These are phyloP conservation scores for Lenwebbia sp. DNA, from an alignment of 345 rosid genomes.

Conservation along the genomic window DNA sequence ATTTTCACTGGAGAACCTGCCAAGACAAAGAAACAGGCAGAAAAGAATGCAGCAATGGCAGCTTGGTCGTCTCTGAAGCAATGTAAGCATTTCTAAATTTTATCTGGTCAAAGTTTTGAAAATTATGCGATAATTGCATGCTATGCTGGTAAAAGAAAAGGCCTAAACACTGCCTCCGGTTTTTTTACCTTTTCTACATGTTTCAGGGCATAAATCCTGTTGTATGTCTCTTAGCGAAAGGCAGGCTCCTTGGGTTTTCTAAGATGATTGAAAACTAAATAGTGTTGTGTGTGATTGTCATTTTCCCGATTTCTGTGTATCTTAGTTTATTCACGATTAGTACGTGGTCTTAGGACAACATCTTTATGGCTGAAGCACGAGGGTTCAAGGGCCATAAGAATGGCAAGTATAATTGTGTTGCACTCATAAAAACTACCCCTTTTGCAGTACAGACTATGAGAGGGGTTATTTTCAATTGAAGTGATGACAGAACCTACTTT, in stretches of 20 bases:
- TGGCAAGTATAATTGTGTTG: not conserved
- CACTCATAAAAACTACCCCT: not conserved
- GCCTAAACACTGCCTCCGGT: not conserved
- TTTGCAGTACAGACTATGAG: not conserved
- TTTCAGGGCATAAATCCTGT: not conserved
- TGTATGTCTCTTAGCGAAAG: not conserved
- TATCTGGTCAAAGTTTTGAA: not conserved
- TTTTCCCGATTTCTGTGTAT: not conserved
- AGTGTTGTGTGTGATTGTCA: not conserved
- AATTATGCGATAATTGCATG: not conserved
- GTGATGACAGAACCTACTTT: not conserved
- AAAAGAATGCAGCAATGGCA: constrained; percentile 98
- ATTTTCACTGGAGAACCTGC: constrained; percentile 87
- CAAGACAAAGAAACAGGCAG: constrained; percentile 97
- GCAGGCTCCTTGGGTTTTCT: not conserved
- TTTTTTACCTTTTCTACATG: not conserved
- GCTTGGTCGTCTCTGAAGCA: constrained; percentile 94
- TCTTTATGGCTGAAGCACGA: not conserved
- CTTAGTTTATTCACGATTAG: not conserved
- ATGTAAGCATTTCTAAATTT: constrained; percentile 30
- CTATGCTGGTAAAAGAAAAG: not conserved
- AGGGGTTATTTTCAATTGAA: not conserved
- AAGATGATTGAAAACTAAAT: not conserved
- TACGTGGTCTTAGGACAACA: not conserved
- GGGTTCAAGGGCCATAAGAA: not conserved